Conservation (phyloP, 2,329 filamentous ascomycete species). For the Fusarium sp. region DNA sequence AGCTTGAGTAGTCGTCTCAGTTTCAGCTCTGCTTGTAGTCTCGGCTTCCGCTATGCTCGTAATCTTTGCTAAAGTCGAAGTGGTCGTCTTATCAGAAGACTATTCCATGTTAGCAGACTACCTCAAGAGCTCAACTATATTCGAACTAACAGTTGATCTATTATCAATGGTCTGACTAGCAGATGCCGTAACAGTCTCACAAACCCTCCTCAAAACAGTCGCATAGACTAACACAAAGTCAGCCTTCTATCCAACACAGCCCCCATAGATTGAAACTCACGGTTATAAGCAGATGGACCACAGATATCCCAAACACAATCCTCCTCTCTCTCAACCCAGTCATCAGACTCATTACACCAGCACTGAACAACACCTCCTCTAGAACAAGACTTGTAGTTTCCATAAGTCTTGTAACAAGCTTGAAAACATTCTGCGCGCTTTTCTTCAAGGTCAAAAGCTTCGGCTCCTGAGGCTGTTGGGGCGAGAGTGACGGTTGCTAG, state of each 20-base stretch:
- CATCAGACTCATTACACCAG: slow-evolving; percentile 8
- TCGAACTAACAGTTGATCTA: background rate
- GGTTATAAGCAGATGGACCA: slow-evolving; percentile 15
- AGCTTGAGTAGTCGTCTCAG: background rate
- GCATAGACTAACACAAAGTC: background rate
- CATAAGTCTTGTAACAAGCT: slow-evolving; percentile 7
- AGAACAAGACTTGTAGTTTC: background rate
- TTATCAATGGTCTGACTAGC: background rate
- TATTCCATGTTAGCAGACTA: background rate
- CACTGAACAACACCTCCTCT: background rate
- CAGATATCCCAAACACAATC: slow-evolving; percentile 10
- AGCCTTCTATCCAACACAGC: accelerated
- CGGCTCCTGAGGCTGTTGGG: background rate
- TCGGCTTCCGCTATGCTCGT: background rate
- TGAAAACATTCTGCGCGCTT: slow-evolving; percentile 2
- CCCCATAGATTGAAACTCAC: background rate
- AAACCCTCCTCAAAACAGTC: background rate
- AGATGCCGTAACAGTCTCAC: background rate
- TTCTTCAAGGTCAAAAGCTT: background rate
- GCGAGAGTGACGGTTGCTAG: background rate
- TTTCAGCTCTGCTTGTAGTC: background rate
- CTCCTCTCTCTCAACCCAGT: slow-evolving; percentile 17
- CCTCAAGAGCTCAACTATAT: accelerated
- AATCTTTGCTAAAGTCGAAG: background rate
- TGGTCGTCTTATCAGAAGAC: background rate